Evolutionary conservation across 1,284 basidiomycete genomes (phyloP), one percentile per base, ranked within the genome.

Genomic region (Flammula alnicola): DNA sequence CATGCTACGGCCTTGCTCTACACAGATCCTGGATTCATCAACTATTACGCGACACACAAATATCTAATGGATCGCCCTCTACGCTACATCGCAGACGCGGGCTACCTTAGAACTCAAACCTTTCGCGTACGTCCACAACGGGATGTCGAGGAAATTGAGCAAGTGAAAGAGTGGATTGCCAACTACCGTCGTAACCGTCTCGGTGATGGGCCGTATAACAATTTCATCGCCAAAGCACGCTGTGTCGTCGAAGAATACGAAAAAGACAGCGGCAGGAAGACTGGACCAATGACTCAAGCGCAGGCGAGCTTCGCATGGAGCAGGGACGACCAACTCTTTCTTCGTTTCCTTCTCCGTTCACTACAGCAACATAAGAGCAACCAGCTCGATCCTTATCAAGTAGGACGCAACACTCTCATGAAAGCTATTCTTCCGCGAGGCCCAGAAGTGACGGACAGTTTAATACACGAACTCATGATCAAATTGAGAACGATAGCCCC

Each of bases 101-200:
- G 71, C 25, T 91, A 91, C 67, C 73, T 82, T 33, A 60, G 71
- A 10, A 75, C 73, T 3, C 83, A 86, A 42, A 71, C 63, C 0
- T 94, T 95, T 70, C 64, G 77, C 29, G 80, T 95, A 30, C 84
- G 94, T 2, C 88, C 91, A 1, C 67, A 72, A 23, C 70, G 72
- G 0, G 82, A 93, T 31, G 71, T 91, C 1, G 60, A 78, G 14
- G 78, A 79, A 31, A 65, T 94, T 20, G 47, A 76, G n/a, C 64
- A 60, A 0, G 82, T 94, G 3, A 66, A 66, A 11, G 59, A 71
- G 1, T 83, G 91, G 82, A 70, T 63, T 27, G 41, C 55, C 16
- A 30, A 44, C 5, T 49, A 58, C 33, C 54, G 55, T 8, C 44
- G 50, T 11, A 20, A 37, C 80, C 11, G 67, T 73, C 16, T 61